These are phyloP conservation scores for Wickerhamia fluorescens DNA, from an alignment of 805 yeast species.

Conservation along the genomic window DNA sequence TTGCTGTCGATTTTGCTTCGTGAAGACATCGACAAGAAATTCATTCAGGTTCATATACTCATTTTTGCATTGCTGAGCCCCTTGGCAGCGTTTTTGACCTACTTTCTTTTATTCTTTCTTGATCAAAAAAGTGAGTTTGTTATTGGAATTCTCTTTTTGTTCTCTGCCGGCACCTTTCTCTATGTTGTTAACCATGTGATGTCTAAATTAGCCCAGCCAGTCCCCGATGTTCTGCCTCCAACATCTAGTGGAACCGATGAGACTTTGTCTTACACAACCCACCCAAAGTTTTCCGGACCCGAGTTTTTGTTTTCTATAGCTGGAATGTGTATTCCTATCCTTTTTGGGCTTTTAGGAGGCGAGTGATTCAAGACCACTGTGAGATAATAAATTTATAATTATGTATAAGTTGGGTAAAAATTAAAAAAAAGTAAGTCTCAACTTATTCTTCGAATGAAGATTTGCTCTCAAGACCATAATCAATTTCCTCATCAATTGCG, in stretches of 20 bases:
- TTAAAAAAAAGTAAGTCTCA: constrained; percentile 1
- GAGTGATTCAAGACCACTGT: constrained; percentile 4
- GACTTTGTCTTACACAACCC: constrained; percentile 1
- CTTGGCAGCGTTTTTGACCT: constrained; percentile 48
- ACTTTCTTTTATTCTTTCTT: constrained; percentile 26
- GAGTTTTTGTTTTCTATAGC: constrained; percentile 13
- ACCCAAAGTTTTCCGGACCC: constrained; percentile 5
- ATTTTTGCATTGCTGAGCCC: constrained; percentile 60
- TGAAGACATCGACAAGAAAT: constrained; percentile 21
- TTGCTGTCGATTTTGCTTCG: constrained; percentile 47
- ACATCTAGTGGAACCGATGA: constrained; percentile 4
- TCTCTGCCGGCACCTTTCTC: constrained; percentile 68
- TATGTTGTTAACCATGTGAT: constrained; percentile 65
- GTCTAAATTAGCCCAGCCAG: constrained; percentile 21
- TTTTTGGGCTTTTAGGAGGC: constrained; percentile 17
- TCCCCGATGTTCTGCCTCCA: too few species aligned
- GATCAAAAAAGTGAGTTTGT: constrained; percentile 25
- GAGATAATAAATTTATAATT: not conserved
- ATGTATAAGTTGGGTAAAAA: not conserved
- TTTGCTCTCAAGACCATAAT: constrained; percentile 1
- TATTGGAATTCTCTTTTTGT: constrained; percentile 50
- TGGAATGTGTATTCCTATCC: constrained; percentile 22
- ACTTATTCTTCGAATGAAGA: not conserved
- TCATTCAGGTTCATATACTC: constrained; percentile 40
- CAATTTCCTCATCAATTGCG: constrained; percentile 1